Conservation (phyloP, 345 rosid species). For the Salix exigua region DNA sequence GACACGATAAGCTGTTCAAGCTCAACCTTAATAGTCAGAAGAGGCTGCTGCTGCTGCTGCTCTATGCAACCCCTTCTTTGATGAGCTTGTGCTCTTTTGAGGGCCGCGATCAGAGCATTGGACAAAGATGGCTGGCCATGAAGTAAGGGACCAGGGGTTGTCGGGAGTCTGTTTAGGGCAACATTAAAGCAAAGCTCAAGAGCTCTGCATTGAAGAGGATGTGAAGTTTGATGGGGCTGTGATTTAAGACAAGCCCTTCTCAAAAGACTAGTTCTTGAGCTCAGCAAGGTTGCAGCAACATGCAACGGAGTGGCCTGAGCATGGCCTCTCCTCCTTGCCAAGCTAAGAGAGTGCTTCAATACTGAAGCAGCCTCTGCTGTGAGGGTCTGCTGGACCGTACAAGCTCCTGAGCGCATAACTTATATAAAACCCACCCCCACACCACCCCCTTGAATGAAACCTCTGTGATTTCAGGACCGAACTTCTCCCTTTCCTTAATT, state of each 20-base stretch:
- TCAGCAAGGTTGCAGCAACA: slow-evolving; percentile 48
- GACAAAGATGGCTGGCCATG: slow-evolving; percentile 47
- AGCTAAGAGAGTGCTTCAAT: slow-evolving; percentile 84
- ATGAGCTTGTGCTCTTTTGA: slow-evolving; percentile 51
- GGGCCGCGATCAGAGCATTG: slow-evolving; percentile 51
- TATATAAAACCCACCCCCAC: slow-evolving; percentile 49
- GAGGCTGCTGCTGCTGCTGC: slow-evolving; percentile 49
- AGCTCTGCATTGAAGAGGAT: slow-evolving; percentile 52
- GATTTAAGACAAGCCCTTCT: slow-evolving; percentile 50
- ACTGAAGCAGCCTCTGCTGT: slow-evolving; percentile 95
- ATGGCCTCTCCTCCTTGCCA: slow-evolving; percentile 89
- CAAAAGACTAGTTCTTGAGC: slow-evolving; percentile 41
- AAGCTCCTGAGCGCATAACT: slow-evolving; percentile 94
- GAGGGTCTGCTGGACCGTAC: slow-evolving; percentile 94
- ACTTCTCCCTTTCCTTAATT: slow-evolving; percentile 8
- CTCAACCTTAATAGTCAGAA: slow-evolving; percentile 63
- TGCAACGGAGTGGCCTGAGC: slow-evolving; percentile 90
- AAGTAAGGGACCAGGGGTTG: slow-evolving; percentile 40
- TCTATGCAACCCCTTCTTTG: slow-evolving; percentile 51
- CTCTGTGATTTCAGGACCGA: slow-evolving; percentile 4
- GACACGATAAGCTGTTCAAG: slow-evolving; percentile 66
- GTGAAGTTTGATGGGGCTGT: slow-evolving; percentile 35
- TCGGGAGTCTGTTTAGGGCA: slow-evolving; percentile 50
- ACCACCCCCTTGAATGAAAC: slow-evolving; percentile 29
- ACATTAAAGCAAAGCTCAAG: slow-evolving; percentile 62